Base-by-base conservation (phyloP, 2,329 filamentous ascomycete genomes). In the Orbilia oligospora region DNA sequence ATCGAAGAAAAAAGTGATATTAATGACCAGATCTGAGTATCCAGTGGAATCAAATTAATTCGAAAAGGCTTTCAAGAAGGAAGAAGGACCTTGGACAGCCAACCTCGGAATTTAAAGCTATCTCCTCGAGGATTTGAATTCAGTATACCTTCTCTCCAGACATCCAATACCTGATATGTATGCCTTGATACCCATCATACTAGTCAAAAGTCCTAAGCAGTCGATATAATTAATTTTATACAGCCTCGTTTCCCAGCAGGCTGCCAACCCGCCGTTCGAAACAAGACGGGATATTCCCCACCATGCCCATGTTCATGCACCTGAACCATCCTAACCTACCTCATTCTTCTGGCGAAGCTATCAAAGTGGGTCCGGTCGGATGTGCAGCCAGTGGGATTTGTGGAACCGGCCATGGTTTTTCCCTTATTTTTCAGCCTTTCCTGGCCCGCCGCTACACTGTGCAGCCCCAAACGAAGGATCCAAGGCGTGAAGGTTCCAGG, bases 391-490 rank as follows among this genome's bases (percentile, higher is more conserved):
- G 70, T 63, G 24, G 69, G 16, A 65, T 65, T 66, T 64, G 33
- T 14, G 61, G 61, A 55, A 61, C 58, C 20, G 12, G 61, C 58
- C 69, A 72, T 65, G 61, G 41, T 16, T 53, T n/a, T 3, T 75
- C 71, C 71, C 36, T 63, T 48, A 5, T 12, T 68, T 75, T 64
- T 75, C 71, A 75, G 71, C 71, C 71, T 75, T 53, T 61, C 44
- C 41, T 65, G 44, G 41, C 38, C 61, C 61, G 41, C n/a, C n/a
- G n/a, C n/a, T n/a, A 20, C 3, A 30, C 14, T n/a, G 30, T 61
- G 68, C 27, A 51, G 58, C 48, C 24, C 49, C 27, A 72, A 72
- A 66, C 69, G 69, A 73, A 73, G 70, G 70, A 73, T 67, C 70
- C 49, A 58, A 53, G 8, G n/a, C n/a, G n/a, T n/a, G n/a, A n/a